phyloP scores from a whole-genome alignment of 768 basidiomycete species.

The Auriscalpium orientale region DNA sequence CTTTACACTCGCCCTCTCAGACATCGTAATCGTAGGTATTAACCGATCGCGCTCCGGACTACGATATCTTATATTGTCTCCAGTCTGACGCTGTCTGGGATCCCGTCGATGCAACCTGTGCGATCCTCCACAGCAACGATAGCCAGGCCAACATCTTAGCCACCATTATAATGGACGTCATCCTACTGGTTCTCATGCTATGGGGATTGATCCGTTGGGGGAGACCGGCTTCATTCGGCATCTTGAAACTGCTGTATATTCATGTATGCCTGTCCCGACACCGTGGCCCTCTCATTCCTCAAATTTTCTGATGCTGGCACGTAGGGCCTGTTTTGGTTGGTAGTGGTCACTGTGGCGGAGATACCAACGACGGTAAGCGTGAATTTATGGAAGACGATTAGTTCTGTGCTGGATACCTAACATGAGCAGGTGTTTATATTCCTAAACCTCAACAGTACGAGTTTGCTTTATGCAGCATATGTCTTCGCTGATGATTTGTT shows the following conservation, averaged over 20 bases:
- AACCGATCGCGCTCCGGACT: not conserved
- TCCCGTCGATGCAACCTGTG: not conserved
- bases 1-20: not conserved
- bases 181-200: conserved; percentile 3
- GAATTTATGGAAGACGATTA: no score
- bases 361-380: not conserved
- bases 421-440: not conserved
- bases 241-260: not conserved
- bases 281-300: not conserved
- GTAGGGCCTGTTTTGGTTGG: not conserved
- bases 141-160: not conserved
- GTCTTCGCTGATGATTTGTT: no score
- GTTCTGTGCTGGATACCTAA: no score
- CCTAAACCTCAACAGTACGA: not conserved
- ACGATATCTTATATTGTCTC: not conserved
- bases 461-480: no score
- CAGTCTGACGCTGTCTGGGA: not conserved
- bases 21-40: not conserved
- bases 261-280: not conserved
- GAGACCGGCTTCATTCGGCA: not conserved
- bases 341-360: not conserved
- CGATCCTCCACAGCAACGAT: not conserved
- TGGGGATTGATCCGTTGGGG: conserved; percentile 2
- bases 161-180: conserved; percentile 1
- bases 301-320: not conserved